Percentiles rank a stretch among this genome's conserved stretches.
Evolutionary conservation across 108 stramenopile genomes (phyloP).

Genomic region (Pinguiococcus pyrenoidosus): DNA sequence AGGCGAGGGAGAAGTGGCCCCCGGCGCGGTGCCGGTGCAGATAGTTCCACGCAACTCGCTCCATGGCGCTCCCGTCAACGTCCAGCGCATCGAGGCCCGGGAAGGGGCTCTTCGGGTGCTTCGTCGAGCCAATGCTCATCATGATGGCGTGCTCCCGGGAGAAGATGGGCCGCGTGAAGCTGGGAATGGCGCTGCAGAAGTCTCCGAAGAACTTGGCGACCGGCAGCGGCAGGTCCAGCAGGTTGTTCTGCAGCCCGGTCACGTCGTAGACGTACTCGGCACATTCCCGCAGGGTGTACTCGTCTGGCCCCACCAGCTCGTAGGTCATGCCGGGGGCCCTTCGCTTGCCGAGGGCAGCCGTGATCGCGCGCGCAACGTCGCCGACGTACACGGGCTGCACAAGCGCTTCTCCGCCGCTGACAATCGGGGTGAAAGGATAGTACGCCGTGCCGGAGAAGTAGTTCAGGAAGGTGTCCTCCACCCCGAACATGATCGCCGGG

Average conservation of each 20-base stretch:
- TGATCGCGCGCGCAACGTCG: slow-evolving; percentile 77
- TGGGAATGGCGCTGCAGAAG: too few species aligned
- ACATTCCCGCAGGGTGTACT: slow-evolving; percentile 79
- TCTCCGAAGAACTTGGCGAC: slow-evolving; percentile 40
- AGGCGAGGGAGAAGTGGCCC: slow-evolving; percentile 71
- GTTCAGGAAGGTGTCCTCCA: slow-evolving; percentile 80
- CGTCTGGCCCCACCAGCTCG: slow-evolving; percentile 77
- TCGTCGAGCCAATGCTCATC: too few species aligned
- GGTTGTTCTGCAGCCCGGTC: slow-evolving; percentile 45
- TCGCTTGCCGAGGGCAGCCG: neutral
- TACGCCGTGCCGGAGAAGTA: slow-evolving; percentile 55
- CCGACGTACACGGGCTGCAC: slow-evolving; percentile 83
- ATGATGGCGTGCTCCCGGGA: too few species aligned
- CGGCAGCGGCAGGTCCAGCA: slow-evolving; percentile 46
- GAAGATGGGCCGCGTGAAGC: too few species aligned
- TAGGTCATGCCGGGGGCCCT: slow-evolving; percentile 56
- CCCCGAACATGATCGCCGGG: slow-evolving; percentile 81
- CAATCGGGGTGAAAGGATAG: slow-evolving; percentile 50
- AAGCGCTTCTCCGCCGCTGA: slow-evolving; percentile 63
- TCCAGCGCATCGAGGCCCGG: too few species aligned
- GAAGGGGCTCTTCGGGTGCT: too few species aligned
- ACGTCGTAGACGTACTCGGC: slow-evolving; percentile 78
- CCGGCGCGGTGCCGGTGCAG: slow-evolving; percentile 67
- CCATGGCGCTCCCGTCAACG: too few species aligned
- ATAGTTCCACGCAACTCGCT: slow-evolving; percentile 70